phyloP scores from a whole-genome alignment of 2,329 filamentous ascomycete genomes.

The Raffaelea deltoideospora region DNA sequence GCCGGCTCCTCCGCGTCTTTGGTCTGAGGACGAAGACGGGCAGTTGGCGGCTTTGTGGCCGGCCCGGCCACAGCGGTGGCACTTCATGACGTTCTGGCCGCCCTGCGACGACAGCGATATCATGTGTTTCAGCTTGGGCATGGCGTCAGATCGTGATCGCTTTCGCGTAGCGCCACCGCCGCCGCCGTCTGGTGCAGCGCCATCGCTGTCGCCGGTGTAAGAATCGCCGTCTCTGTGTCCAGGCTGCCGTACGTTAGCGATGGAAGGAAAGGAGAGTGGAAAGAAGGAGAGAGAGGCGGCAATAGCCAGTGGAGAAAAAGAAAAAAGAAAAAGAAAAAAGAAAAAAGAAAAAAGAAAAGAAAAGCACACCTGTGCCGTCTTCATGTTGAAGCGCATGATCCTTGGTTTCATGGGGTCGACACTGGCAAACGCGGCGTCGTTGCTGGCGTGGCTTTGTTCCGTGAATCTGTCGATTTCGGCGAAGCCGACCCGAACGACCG shows the following conservation, averaged over 20 bases:
- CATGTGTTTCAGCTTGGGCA: slow-evolving; percentile 44
- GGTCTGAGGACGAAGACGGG: slow-evolving; percentile 22
- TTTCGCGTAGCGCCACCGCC: slow-evolving; percentile 3
- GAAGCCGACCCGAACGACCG: slow-evolving; percentile 45
- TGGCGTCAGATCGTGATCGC: slow-evolving; percentile 20
- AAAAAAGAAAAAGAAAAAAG: background rate
- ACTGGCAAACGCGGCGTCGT: slow-evolving; percentile 15
- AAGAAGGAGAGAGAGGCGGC: background rate
- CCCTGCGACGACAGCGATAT: slow-evolving; percentile 40
- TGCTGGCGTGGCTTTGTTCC: slow-evolving; percentile 15
- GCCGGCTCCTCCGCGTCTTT: no score
- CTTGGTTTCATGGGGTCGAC: slow-evolving; percentile 4
- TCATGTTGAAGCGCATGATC: slow-evolving; percentile 18
- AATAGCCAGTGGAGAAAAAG: background rate
- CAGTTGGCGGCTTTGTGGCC: slow-evolving; percentile 47
- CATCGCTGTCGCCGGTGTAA: slow-evolving; percentile 15
- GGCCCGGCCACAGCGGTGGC: slow-evolving; percentile 44
- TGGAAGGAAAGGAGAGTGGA: no score
- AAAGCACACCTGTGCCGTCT: slow-evolving; percentile 12
- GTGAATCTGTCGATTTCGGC: slow-evolving; percentile 31
- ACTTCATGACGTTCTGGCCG: slow-evolving; percentile 25
- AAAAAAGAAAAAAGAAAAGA: background rate
- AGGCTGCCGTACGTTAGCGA: background rate
- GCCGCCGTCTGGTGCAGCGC: slow-evolving; percentile 1
- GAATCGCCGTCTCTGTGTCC: slow-evolving; percentile 17